Percentiles rank a stretch among this genome's conserved stretches.
Conservation (phyloP, 257 asterid genomes). For the Solanum lignicaule region DNA sequence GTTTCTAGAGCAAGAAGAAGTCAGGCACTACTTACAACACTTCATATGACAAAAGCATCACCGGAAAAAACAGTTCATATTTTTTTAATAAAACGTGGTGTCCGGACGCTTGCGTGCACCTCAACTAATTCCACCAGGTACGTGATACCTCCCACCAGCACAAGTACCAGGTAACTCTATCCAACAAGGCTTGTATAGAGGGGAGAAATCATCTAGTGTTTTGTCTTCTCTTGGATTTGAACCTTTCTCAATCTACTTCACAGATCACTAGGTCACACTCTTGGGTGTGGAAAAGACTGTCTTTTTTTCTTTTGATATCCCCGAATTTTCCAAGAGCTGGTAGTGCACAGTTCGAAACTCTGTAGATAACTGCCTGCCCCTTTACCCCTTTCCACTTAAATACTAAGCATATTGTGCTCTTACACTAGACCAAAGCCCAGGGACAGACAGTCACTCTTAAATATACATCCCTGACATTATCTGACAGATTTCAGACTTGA, state of each 20-base stretch:
- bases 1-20: conserved; percentile 47
- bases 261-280: not conserved
- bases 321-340: not conserved
- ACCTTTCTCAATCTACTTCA: not conserved
- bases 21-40: conserved; percentile 11
- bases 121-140: not conserved
- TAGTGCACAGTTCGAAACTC: not conserved
- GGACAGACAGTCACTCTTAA: not conserved
- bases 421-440: not conserved
- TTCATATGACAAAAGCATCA: not conserved
- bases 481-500: not conserved
- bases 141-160: not conserved
- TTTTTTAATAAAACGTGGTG: not conserved
- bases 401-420: not conserved
- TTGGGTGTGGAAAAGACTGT: not conserved
- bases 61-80: not conserved
- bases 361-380: not conserved
- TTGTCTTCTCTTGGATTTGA: not conserved
- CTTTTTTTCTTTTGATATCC: not conserved
- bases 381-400: not conserved
- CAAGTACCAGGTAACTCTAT: not conserved
- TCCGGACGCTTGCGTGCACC: not conserved
- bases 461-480: not conserved
- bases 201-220: not conserved
- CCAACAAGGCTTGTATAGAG: not conserved